Percentiles rank a stretch among this genome's conserved stretches.
Conservation (phyloP, 1,284 basidiomycete genomes). For the Austropuccinia psidii region DNA sequence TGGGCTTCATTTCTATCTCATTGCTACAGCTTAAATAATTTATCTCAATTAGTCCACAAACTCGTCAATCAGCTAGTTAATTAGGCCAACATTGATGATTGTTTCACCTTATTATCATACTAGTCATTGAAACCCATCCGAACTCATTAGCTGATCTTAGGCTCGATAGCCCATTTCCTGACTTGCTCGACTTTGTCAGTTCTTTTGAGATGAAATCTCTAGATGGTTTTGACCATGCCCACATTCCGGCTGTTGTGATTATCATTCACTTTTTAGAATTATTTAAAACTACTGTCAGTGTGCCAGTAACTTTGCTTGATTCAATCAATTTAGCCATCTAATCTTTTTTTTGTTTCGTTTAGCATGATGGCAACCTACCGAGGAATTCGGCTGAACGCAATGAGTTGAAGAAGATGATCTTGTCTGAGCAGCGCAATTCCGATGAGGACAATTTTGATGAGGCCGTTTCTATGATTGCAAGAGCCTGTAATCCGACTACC, state of each 20-base stretch:
- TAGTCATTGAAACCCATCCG: slow-evolving; percentile 88
- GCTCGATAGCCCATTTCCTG: slow-evolving; percentile 79
- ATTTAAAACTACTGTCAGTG: slow-evolving; percentile 64
- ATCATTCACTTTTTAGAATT: slow-evolving; percentile 71
- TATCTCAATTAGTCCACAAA: background rate
- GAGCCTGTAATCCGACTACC: slow-evolving; percentile 58
- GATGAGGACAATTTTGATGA: slow-evolving; percentile 98
- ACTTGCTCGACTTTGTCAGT: slow-evolving; percentile 64
- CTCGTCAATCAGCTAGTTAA: background rate
- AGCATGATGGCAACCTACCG: slow-evolving; percentile 64
- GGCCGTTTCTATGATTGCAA: slow-evolving; percentile 56
- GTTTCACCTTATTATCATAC: slow-evolving; percentile 38
- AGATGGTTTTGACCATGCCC: slow-evolving; percentile 75
- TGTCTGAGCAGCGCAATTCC: slow-evolving; percentile 58
- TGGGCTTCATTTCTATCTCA: background rate
- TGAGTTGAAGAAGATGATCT: slow-evolving; percentile 64
- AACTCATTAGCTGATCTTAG: slow-evolving; percentile 74
- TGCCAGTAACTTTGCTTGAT: background rate
- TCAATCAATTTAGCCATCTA: background rate
- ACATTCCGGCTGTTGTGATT: slow-evolving; percentile 77
- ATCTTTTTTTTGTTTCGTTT: slow-evolving; percentile 35
- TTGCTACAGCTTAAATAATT: background rate
- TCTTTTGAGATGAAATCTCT: slow-evolving; percentile 63
- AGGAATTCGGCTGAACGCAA: slow-evolving; percentile 62
- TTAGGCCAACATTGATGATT: slow-evolving; percentile 17